Conservation (phyloP, 1,284 basidiomycete genomes). For the Ceratobasidium theobromae region DNA sequence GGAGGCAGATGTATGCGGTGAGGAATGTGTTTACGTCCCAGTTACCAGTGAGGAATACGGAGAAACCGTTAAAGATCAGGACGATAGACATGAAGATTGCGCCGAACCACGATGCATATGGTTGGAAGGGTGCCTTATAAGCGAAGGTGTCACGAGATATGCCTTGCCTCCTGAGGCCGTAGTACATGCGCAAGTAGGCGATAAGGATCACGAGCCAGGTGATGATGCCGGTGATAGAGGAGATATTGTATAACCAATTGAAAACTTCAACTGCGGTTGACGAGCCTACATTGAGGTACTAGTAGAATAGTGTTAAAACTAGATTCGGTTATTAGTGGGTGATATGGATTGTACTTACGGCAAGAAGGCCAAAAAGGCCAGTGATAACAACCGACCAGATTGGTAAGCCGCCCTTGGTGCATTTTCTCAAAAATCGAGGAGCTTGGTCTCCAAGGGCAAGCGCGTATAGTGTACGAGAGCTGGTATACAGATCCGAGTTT, state of each 20-base stretch:
- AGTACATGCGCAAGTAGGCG: conserved; percentile 43
- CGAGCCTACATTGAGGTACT: conserved; percentile 44
- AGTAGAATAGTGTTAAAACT: neutral
- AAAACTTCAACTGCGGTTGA: conserved; percentile 38
- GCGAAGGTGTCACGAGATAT: conserved; percentile 47
- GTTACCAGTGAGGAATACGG: conserved; percentile 46
- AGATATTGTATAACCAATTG: conserved; percentile 61
- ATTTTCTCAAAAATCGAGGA: conserved; percentile 52
- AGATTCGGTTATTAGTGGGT: neutral
- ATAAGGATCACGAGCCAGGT: conserved; percentile 57
- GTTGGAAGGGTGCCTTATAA: conserved; percentile 47
- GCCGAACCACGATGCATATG: conserved; percentile 42
- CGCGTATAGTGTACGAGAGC: conserved; percentile 55
- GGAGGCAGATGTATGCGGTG: conserved; percentile 44
- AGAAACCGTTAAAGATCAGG: conserved; percentile 40
- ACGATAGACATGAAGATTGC: conserved; percentile 12
- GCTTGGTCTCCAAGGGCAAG: conserved; percentile 52
- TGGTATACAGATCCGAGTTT: conserved; percentile 64
- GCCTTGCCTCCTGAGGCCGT: conserved; percentile 50
- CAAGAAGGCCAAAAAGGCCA: conserved; percentile 48
- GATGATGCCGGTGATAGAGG: conserved; percentile 67
- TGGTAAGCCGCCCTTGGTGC: conserved; percentile 63
- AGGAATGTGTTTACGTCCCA: conserved; percentile 44
- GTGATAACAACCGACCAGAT: conserved; percentile 43
- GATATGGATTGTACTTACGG: conserved; percentile 38